phyloP scores from a whole-genome alignment of 495 filamentous ascomycete species.

The Astrocystis sublimbata region DNA sequence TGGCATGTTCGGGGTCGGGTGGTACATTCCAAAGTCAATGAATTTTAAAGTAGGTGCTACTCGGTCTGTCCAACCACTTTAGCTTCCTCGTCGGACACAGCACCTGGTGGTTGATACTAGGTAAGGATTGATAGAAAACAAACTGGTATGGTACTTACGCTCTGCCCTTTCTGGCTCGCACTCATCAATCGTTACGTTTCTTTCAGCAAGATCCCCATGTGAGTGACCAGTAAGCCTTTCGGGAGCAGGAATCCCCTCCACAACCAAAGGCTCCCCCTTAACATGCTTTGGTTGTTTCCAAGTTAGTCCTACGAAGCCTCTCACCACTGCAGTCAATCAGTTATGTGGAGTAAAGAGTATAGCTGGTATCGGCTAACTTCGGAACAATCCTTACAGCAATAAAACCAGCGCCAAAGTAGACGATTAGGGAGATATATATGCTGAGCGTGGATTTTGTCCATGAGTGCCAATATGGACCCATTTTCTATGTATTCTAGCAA shows the following conservation, averaged over 20 bases:
- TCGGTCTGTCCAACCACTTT: neutral
- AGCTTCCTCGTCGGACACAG: too few relatives aligned
- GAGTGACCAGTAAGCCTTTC: neutral
- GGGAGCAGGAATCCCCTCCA: neutral
- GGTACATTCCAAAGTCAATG: conserved; percentile 1
- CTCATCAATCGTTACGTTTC: conserved; percentile 7
- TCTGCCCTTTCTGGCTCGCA: neutral
- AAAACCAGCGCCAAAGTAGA: conserved; percentile 10
- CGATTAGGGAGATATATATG: neutral
- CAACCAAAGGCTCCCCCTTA: neutral
- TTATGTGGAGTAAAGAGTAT: neutral
- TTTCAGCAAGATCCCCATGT: neutral
- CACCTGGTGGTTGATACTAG: neutral
- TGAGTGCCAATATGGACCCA: neutral
- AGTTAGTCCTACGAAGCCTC: neutral
- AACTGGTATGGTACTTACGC: neutral
- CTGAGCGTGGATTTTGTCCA: neutral
- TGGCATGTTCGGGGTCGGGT: neutral
- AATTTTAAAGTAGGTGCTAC: neutral
- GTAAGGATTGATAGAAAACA: neutral
- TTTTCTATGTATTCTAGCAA: conserved; percentile 15
- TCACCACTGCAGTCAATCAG: neutral
- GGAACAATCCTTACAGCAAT: conserved; percentile 2
- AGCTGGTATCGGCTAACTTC: too few relatives aligned
- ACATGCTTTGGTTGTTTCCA: neutral